Evolutionary conservation across 2,329 filamentous ascomycete species (phyloP).

Genomic region (Calonectria pauciramosa): DNA sequence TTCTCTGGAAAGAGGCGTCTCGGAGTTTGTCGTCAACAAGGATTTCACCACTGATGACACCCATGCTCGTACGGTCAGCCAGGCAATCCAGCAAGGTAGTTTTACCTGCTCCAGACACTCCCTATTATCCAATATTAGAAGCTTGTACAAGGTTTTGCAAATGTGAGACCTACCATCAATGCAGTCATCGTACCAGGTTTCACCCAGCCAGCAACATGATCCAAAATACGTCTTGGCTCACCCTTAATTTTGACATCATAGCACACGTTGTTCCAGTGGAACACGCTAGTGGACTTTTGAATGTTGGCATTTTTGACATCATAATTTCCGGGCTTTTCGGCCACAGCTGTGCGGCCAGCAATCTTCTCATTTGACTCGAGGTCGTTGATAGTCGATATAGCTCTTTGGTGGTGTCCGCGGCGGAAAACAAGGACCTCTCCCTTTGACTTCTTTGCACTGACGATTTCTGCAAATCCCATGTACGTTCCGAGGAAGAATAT

Average conservation of each 20-base stretch:
- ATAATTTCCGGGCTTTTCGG: slow-evolving; percentile 31
- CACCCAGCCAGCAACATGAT: slow-evolving; percentile 90
- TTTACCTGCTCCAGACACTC: slow-evolving; percentile 86
- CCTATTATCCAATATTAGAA: slow-evolving; percentile 24
- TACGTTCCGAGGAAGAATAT: slow-evolving; percentile 63
- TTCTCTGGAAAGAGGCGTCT: slow-evolving; percentile 85
- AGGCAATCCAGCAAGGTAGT: slow-evolving; percentile 88
- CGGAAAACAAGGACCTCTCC: slow-evolving; percentile 73
- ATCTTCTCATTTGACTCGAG: slow-evolving; percentile 27
- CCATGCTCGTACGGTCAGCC: slow-evolving; percentile 86
- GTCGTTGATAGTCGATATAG: not conserved
- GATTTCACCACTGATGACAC: slow-evolving; percentile 86
- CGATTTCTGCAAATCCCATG: slow-evolving; percentile 63
- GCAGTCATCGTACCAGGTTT: slow-evolving; percentile 89
- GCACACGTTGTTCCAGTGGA: slow-evolving; percentile 85
- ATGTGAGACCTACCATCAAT: slow-evolving; percentile 70
- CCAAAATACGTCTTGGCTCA: slow-evolving; percentile 78
- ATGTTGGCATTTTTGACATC: slow-evolving; percentile 40
- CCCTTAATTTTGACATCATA: slow-evolving; percentile 81
- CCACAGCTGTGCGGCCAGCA: slow-evolving; percentile 17
- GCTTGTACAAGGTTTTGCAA: rapidly evolving
- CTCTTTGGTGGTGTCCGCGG: slow-evolving; percentile 51
- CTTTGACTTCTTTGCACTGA: slow-evolving; percentile 66
- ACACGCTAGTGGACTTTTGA: slow-evolving; percentile 75
- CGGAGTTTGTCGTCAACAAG: slow-evolving; percentile 71